These are phyloP conservation scores for Macadamia tetraphylla DNA, from an alignment of 164 flowering plant species.

Conservation along the genomic window DNA sequence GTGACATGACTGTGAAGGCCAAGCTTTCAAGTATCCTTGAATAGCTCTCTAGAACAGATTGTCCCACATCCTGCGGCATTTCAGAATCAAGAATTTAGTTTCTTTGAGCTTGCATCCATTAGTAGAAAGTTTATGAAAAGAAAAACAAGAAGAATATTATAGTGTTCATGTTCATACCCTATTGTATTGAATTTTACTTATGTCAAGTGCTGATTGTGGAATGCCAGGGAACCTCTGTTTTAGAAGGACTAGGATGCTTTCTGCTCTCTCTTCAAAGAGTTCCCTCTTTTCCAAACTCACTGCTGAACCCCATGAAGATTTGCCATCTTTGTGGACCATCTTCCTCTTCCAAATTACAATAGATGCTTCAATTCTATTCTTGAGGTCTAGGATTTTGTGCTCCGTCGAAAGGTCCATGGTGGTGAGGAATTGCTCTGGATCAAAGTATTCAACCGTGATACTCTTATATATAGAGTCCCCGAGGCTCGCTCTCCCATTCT, in stretches of 20 bases:
- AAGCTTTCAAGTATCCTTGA: conserved; percentile 86
- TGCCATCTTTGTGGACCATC: conserved; percentile 65
- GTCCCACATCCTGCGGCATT: conserved; percentile 73
- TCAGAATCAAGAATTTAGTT: background rate
- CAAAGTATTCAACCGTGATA: conserved; percentile 76
- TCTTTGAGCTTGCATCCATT: background rate
- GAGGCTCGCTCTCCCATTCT: conserved; percentile 82
- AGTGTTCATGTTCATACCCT: conserved; percentile 31
- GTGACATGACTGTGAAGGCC: conserved; percentile 65
- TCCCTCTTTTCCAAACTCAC: conserved; percentile 83
- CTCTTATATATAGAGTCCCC: conserved; percentile 72
- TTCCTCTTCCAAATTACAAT: conserved; percentile 84
- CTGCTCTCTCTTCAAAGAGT: conserved; percentile 86
- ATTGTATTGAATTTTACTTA: conserved; percentile 74
- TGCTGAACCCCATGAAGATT: conserved; percentile 75
- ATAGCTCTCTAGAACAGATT: conserved; percentile 78
- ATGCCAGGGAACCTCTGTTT: conserved; percentile 82
- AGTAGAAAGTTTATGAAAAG: background rate
- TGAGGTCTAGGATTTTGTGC: conserved; percentile 74
- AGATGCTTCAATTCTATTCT: conserved; percentile 85
- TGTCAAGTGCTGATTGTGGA: conserved; percentile 80
- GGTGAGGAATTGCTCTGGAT: conserved; percentile 62
- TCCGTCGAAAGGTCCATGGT: conserved; percentile 66
- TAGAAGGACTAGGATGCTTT: conserved; percentile 65
- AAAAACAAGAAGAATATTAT: background rate